Evolutionary conservation across 257 asterid species (phyloP).

Genomic region (Schizonepeta tenuifolia): DNA sequence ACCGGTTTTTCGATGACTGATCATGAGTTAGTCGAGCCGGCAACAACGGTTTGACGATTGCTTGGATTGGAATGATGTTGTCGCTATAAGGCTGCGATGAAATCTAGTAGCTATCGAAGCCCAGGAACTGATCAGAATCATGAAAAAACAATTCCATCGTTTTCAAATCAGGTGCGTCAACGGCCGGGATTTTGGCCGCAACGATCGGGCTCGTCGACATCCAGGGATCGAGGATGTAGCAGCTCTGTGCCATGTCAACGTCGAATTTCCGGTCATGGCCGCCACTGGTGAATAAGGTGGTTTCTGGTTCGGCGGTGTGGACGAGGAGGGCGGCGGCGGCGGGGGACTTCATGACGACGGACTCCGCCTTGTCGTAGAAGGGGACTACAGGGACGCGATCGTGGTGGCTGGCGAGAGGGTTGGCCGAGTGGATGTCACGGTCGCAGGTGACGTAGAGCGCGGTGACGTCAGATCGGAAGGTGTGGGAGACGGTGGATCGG

Average conservation of each 20-base stretch:
- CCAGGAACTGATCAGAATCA: constrained; percentile 63
- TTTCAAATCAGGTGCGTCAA: constrained; percentile 49
- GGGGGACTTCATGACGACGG: constrained; percentile 53
- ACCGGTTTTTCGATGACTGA: constrained; percentile 50
- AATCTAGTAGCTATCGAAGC: constrained; percentile 56
- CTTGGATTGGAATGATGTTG: constrained; percentile 78
- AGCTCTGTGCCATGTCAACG: neutral
- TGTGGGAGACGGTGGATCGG: too few species aligned
- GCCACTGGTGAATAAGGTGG: neutral
- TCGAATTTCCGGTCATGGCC: constrained; percentile 1
- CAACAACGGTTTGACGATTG: constrained; percentile 40
- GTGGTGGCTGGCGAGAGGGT: constrained; percentile 81
- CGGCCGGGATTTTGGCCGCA: constrained; percentile 31
- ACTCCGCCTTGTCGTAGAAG: constrained; percentile 66
- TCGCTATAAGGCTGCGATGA: constrained; percentile 51
- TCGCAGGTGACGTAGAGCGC: constrained; percentile 75
- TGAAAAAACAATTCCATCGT: constrained; percentile 59
- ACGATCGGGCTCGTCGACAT: constrained; percentile 37
- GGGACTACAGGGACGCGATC: constrained; percentile 72
- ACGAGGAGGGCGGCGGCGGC: constrained; percentile 29
- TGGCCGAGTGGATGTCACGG: constrained; percentile 78
- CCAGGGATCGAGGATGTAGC: constrained; percentile 43
- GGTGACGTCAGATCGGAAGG: too few species aligned
- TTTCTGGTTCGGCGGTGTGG: constrained; percentile 22
- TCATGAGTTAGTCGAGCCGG: constrained; percentile 35